These are phyloP conservation scores for Pseudogymnoascus verrucosus DNA, from an alignment of 2,329 filamentous ascomycete genomes.

Conservation along the genomic window DNA sequence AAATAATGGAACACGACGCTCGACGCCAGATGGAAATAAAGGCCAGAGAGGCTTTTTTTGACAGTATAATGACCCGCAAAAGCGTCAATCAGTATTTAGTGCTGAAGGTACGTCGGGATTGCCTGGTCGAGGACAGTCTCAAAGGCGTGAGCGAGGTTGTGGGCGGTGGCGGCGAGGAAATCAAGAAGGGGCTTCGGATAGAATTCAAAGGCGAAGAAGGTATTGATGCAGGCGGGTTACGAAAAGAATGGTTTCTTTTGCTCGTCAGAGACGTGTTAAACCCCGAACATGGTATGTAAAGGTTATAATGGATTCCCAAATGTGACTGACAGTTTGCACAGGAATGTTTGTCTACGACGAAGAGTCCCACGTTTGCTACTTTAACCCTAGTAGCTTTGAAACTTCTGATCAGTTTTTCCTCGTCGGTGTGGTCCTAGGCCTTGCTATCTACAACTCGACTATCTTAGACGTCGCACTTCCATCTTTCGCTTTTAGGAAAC, in stretches of 20 bases:
- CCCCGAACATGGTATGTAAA: constrained; percentile 67
- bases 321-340: constrained; percentile 28
- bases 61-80: constrained; percentile 71
- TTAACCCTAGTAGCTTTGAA: constrained; percentile 84
- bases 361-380: constrained; percentile 85
- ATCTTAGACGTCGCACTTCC: constrained; percentile 84
- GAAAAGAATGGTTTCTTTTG: constrained; percentile 92
- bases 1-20: constrained; percentile 81
- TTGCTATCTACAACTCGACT: constrained; percentile 92
- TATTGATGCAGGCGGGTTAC: constrained; percentile 78
- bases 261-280: constrained; percentile 86
- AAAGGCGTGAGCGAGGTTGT: constrained; percentile 78
- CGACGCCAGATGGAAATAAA: constrained; percentile 83
- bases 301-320: neutral
- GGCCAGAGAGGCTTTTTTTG: constrained; percentile 83
- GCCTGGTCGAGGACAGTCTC: constrained; percentile 80
- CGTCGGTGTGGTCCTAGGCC: constrained; percentile 76
- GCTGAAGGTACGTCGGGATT: constrained; percentile 72
- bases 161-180: constrained; percentile 70
- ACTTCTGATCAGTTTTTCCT: constrained; percentile 88
- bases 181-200: constrained; percentile 84
- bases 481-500: constrained; percentile 81
- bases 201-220: constrained; percentile 85
- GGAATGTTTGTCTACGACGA: constrained; percentile 92
- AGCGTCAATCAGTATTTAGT: constrained; percentile 70